A percentile compares a stretch with the other conserved stretches of the same genome.
Conservation (phyloP, 164 flowering plant genomes). For the Chimonanthus praecox region DNA sequence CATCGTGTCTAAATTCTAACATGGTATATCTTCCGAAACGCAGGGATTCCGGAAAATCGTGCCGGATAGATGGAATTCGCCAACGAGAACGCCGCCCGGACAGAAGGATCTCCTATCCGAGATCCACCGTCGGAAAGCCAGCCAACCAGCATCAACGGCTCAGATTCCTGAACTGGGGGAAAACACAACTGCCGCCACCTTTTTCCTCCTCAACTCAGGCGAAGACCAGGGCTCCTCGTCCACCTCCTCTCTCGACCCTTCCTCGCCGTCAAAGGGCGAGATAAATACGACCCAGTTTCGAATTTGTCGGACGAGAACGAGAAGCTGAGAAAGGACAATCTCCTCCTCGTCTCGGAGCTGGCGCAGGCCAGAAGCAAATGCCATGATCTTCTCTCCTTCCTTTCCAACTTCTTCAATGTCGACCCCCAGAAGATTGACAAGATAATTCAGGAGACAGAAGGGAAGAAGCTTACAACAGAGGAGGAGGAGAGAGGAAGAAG, state of each 20-base stretch:
- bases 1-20: no score
- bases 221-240: slow-evolving; percentile 64
- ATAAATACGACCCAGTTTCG: slow-evolving; percentile 24
- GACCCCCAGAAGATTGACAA: slow-evolving; percentile 48
- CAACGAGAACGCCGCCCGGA: slow-evolving; percentile 59
- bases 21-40: background rate
- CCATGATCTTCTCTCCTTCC: slow-evolving; percentile 50
- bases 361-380: slow-evolving; percentile 60
- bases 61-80: slow-evolving; percentile 90
- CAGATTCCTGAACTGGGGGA: background rate
- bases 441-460: slow-evolving; percentile 36
- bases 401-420: slow-evolving; percentile 31
- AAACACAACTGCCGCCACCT: slow-evolving; percentile 17
- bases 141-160: slow-evolving; percentile 10
- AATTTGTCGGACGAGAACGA: slow-evolving; percentile 71
- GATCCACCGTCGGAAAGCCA: slow-evolving; percentile 67
- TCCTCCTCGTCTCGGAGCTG: slow-evolving; percentile 61
- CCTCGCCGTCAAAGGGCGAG: slow-evolving; percentile 18
- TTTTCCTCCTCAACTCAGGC: slow-evolving; percentile 41
- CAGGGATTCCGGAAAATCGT: slow-evolving; percentile 70
- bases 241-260: slow-evolving; percentile 44
- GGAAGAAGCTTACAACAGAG: background rate
- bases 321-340: slow-evolving; percentile 60
- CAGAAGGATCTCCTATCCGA: slow-evolving; percentile 59
- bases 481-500: slow-evolving; percentile 31